A percentile compares a stretch with the other conserved stretches of the same genome.
phyloP scores from a whole-genome alignment of 179 eudicot species.

The Dionaea muscipula region DNA sequence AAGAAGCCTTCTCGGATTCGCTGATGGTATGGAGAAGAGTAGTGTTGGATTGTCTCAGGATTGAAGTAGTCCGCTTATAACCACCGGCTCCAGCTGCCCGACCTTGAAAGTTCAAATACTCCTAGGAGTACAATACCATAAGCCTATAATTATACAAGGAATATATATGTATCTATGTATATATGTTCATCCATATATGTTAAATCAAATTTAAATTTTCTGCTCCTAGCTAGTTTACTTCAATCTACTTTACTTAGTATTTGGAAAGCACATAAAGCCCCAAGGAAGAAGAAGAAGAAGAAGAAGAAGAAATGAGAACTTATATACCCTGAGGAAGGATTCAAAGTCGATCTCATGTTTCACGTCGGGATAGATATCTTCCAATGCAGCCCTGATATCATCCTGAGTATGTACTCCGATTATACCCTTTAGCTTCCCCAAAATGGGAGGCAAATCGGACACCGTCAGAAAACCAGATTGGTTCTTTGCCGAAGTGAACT shows the following conservation, averaged over 20 bases:
- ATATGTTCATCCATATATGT: no score
- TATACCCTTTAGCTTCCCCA: constrained; percentile 45
- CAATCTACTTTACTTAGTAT: no score
- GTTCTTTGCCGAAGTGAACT: constrained; percentile 41
- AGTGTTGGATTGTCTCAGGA: constrained; percentile 62
- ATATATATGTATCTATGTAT: background rate
- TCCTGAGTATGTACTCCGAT: constrained; percentile 36
- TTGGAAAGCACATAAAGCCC: no score
- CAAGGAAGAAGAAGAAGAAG: no score
- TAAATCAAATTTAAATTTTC: no score
- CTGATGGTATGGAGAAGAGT: constrained; percentile 63
- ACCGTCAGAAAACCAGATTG: constrained; percentile 37
- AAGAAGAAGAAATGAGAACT: background rate
- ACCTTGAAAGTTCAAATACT: constrained; percentile 44
- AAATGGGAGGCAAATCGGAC: constrained; percentile 55
- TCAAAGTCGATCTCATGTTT: constrained; percentile 63
- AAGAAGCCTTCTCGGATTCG: constrained; percentile 65
- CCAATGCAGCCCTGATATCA: constrained; percentile 53
- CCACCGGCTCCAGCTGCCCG: constrained; percentile 44
- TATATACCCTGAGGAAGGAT: constrained; percentile 59
- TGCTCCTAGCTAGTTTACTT: no score
- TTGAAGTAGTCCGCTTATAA: constrained; percentile 42
- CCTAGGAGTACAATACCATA: constrained; percentile 27
- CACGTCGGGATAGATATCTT: constrained; percentile 46
- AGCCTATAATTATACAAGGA: no score